Evolutionary conservation across 148 eudicot species (phyloP).

Genomic region (Pouteria glomerata): DNA sequence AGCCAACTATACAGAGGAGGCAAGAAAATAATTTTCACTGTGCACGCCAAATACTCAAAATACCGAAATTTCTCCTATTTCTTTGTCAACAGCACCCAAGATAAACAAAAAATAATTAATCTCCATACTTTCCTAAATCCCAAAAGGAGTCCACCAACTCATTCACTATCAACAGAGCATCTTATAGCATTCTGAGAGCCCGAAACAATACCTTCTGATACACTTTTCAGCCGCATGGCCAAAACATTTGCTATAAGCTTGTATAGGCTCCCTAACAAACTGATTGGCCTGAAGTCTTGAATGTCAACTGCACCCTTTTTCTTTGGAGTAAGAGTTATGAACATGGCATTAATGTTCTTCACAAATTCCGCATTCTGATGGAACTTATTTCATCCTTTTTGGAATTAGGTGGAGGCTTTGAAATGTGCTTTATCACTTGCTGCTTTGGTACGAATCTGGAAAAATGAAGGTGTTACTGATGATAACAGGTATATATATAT

Average conservation of each 20-base stretch:
- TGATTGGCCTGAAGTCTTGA: not conserved
- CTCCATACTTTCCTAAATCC: no score
- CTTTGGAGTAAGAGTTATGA: not conserved
- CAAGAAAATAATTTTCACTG: no score
- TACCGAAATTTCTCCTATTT: no score
- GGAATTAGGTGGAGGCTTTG: conserved; percentile 81
- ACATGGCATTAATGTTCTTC: not conserved
- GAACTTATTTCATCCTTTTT: conserved; percentile 15
- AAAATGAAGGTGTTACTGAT: conserved; percentile 83
- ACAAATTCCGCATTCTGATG: no score
- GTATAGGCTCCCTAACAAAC: not conserved
- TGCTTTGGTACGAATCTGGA: conserved; percentile 85
- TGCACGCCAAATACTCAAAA: no score
- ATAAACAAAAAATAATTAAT: no score
- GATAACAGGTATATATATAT: conserved; percentile 65
- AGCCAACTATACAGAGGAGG: no score
- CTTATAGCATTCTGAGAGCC: not conserved
- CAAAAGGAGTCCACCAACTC: no score
- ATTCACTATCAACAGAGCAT: no score
- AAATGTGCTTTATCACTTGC: conserved; percentile 88
- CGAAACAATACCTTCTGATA: not conserved
- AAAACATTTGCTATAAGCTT: not conserved
- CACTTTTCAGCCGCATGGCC: not conserved
- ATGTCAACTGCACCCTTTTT: not conserved
- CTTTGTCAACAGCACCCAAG: no score